These are phyloP conservation scores for Thuja plicata DNA, from an alignment of 83 land plant genomes.

Conservation along the genomic window DNA sequence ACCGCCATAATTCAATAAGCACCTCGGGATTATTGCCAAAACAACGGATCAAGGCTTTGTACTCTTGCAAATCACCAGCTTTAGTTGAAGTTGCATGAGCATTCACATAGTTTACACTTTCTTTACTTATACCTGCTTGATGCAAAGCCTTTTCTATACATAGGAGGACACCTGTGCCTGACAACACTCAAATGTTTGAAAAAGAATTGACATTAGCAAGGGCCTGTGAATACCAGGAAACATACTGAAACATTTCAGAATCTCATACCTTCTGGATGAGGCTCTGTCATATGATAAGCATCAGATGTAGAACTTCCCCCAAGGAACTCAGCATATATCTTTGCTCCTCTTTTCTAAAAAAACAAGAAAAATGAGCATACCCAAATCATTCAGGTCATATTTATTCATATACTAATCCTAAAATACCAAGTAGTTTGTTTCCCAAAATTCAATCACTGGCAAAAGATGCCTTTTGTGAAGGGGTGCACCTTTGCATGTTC, in stretches of 20 bases:
- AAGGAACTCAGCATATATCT: constrained; percentile 90
- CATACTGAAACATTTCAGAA: not conserved
- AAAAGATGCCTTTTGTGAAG: not conserved
- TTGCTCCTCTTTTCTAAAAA: constrained; percentile 86
- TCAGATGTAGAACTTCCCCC: constrained; percentile 96
- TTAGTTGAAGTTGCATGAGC: constrained; percentile 94
- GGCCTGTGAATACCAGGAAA: not conserved
- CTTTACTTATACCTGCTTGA: constrained; percentile 67
- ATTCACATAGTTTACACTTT: constrained; percentile 92
- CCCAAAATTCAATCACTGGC: not conserved
- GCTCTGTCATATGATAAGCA: constrained; percentile 98
- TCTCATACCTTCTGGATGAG: constrained; percentile 85
- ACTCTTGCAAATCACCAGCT: constrained; percentile 91
- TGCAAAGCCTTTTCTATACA: constrained; percentile 91
- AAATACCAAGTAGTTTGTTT: not conserved
- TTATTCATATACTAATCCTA: not conserved
- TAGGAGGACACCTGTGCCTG: constrained; percentile 78
- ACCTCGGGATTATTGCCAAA: constrained; percentile 88
- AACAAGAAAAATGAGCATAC: not conserved
- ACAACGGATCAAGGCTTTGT: constrained; percentile 70
- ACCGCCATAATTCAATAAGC: not conserved
- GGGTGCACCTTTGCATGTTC: constrained; percentile 88
- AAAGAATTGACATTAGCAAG: not conserved
- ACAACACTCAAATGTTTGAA: not conserved
- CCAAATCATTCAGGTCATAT: not conserved